Evolutionary conservation across 768 basidiomycete species (phyloP), one percentile per base, ranked within the genome.

Genomic region (Suillus decipiens): DNA sequence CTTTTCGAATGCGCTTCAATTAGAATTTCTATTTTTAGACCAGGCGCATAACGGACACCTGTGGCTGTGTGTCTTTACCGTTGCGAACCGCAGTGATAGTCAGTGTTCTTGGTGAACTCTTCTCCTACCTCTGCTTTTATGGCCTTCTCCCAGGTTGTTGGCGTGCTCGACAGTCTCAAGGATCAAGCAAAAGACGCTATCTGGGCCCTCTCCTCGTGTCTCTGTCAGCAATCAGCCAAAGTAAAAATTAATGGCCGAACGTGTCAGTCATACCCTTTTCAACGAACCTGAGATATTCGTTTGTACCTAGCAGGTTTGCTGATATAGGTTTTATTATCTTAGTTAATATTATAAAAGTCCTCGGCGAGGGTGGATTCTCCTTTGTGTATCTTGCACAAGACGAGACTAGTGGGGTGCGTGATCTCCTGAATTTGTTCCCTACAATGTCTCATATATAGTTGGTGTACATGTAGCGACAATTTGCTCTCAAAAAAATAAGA

Each of bases 221-320:
- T 92, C 43, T 93, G 89, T 78, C 85, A 87, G 72, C 89, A 87
- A 72, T 85, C 92, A 50, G 89, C 94, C 17, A 93, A 88, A 63
- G 83, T 98, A 64, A 97, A 99, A 80, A 95, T 99, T 65, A 97
- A 96, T 69, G 96, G 96, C 42, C 85, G 96, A 68, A 92, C 93
- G 45, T 99, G 92, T 93, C 68, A 82, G 89, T 83, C 62, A 37
- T 57, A 64, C 53, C 36, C 55, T 22, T 61, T 36, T 31, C 48
- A 48, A 61, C 60, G 42, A 1, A n/a, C 50, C 47, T 36, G 54
- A 55, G 60, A 60, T 50, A 14, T 53, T 64, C 59, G 50, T 37
- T 12, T 61, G 17, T 43, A 47, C 59, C 58, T 7, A 33, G 42
- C 47, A 4, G 59, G 24, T 36, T n/a, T 37, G 41, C 61, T 67